phyloP scores from a whole-genome alignment of 202 grass and related monocot species.

The Saccharum hybrid region DNA sequence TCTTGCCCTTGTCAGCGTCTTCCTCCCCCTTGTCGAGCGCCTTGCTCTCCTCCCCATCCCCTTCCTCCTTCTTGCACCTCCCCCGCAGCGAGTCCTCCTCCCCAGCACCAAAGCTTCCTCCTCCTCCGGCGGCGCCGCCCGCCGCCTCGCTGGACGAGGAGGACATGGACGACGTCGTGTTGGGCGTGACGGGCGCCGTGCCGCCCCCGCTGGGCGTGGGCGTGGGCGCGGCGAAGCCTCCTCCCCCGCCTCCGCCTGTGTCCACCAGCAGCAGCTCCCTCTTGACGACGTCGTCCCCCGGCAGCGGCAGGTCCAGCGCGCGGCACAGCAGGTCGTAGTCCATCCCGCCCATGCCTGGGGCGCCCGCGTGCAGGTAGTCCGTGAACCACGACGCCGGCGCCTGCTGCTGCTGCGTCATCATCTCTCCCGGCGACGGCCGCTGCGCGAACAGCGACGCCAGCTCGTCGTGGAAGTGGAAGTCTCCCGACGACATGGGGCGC shows the following conservation, averaged over 20 bases:
- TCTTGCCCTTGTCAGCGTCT: constrained; percentile 67
- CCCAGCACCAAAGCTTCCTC: background rate
- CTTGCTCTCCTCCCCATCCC: constrained; percentile 50
- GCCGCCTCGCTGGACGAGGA: constrained; percentile 67
- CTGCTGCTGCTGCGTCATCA: background rate
- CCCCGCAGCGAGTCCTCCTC: constrained; percentile 50
- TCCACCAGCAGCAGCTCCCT: constrained; percentile 45
- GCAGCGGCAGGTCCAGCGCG: constrained; percentile 51
- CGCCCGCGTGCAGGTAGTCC: constrained; percentile 40
- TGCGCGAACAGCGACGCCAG: constrained; percentile 72
- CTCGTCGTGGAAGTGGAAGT: constrained; percentile 69
- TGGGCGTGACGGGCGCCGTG: constrained; percentile 61
- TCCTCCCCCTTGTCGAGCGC: constrained; percentile 43
- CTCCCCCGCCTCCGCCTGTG: background rate
- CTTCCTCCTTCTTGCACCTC: constrained; percentile 66
- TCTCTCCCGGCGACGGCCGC: constrained; percentile 24
- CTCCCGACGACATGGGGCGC: constrained; percentile 48
- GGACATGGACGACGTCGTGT: constrained; percentile 72
- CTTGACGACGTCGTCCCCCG: constrained; percentile 49
- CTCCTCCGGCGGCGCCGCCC: background rate
- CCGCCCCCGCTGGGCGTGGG: constrained; percentile 33
- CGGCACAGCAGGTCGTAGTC: constrained; percentile 61
- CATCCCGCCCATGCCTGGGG: background rate
- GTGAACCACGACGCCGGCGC: constrained; percentile 39
- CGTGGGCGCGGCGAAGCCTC: background rate